Evolutionary conservation across 1,139 yeast genomes (phyloP).

Genomic region (Taiozyma sp.): DNA sequence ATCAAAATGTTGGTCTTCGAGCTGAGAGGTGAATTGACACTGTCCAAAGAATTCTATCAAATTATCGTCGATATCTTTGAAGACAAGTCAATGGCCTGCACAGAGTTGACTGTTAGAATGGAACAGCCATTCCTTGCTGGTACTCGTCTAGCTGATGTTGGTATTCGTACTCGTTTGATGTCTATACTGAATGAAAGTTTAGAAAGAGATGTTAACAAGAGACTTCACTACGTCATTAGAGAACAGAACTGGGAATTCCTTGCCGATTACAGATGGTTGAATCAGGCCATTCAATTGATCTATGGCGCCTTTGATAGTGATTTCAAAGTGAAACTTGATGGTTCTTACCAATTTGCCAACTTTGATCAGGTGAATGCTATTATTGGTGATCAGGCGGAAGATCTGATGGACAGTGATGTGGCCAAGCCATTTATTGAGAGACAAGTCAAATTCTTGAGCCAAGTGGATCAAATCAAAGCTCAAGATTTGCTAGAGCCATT

Average conservation of each 20-base stretch:
- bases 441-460: slow-evolving; percentile 47
- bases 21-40: slow-evolving; percentile 73
- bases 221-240: slow-evolving; percentile 77
- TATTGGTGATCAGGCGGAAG: slow-evolving; percentile 14
- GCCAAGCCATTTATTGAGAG: slow-evolving; percentile 37
- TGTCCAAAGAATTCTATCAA: slow-evolving; percentile 77
- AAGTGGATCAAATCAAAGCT: slow-evolving; percentile 43
- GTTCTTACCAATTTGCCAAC: slow-evolving; percentile 52
- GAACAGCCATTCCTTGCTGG: slow-evolving; percentile 97
- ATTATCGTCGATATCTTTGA: slow-evolving; percentile 87
- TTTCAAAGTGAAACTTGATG: slow-evolving; percentile 38
- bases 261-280: slow-evolving; percentile 91
- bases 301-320: slow-evolving; percentile 69
- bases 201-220: slow-evolving; percentile 71
- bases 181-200: slow-evolving; percentile 71
- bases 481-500: slow-evolving; percentile 64
- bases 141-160: slow-evolving; percentile 74
- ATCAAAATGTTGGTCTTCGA: slow-evolving; percentile 95
- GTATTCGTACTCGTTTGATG: slow-evolving; percentile 76
- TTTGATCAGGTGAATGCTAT: slow-evolving; percentile 35
- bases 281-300: slow-evolving; percentile 84
- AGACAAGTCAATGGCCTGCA: slow-evolving; percentile 69
- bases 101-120: slow-evolving; percentile 91
- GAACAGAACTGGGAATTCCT: slow-evolving; percentile 97
- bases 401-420: slow-evolving; percentile 3